phyloP scores from a whole-genome alignment of 139 green algal genomes.

The Volvox reticuliferus region DNA sequence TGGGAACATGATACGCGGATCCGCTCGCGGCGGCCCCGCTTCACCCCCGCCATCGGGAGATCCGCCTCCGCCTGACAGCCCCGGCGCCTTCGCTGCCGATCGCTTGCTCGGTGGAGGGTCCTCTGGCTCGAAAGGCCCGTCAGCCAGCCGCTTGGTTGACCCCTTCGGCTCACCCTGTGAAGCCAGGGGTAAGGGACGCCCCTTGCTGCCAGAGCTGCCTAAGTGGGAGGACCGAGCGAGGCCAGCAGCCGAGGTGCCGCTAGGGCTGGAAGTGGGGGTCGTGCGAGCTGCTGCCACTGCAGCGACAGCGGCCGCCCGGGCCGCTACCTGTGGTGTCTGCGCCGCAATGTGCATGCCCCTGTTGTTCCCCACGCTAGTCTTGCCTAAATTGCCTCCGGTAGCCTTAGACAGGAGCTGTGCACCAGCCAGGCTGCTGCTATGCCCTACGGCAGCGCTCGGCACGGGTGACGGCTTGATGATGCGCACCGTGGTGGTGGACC shows the following conservation, averaged over 20 bases:
- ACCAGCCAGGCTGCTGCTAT: conserved; percentile 37
- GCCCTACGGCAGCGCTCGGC: neutral
- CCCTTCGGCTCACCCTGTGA: no score
- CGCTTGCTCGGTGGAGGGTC: neutral
- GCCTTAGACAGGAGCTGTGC: conserved; percentile 15
- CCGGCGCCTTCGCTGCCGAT: neutral
- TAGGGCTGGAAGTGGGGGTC: neutral
- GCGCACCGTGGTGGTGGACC: neutral
- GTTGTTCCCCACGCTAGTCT: neutral
- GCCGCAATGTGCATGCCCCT: neutral
- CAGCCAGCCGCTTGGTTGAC: neutral
- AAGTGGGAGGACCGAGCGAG: neutral
- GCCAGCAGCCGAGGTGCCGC: neutral
- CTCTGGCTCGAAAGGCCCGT: neutral
- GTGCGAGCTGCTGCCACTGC: neutral
- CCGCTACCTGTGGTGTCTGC: neutral
- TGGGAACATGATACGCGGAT: conserved; percentile 35
- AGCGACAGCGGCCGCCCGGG: neutral
- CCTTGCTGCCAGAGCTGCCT: neutral
- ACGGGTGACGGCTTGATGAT: neutral
- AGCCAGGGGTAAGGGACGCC: no score
- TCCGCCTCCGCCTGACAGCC: neutral
- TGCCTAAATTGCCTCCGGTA: conserved; percentile 2
- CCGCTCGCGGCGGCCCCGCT: neutral
- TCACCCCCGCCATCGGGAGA: neutral